Base-by-base conservation (phyloP, 345 rosid genomes). In the Cardiospermum halicacabum region DNA sequence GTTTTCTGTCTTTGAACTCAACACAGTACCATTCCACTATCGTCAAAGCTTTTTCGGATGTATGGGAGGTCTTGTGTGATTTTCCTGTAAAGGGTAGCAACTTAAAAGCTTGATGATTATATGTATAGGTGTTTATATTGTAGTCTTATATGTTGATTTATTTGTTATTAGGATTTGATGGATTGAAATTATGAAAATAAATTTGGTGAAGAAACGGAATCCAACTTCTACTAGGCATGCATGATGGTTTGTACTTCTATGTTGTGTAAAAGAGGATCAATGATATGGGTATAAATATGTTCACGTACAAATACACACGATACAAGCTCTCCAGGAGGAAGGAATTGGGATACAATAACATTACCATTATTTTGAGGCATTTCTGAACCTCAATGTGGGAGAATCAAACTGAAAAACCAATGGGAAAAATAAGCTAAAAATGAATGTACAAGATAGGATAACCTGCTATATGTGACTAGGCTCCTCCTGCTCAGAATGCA, bases 1-100 rank as follows among this genome's bases (percentile, higher is more conserved):
- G 92, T 61, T 81, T 78, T 58, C 56, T 86, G 69, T 67, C 79
- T 6, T 68, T 86, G 70, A 86, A 83, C 66, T 69, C 85, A 3
- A 67, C 71, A 64, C 69, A 72, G 28, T 75, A 86, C 57, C 85
- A 83, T 54, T 72, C 69, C 11, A 70, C 71, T 31, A 83, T 86
- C 13, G 81, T 80, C 48, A 72, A 81, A 62, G 92, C 82, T 0
- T 86, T 86, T 72, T 62, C 81, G 0, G 85, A 80, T 62, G 71
- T 81, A 43, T 86, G 92, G 88, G 72, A 73, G 70, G 66, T 70
- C 9, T 54, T 86, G 72, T 61, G 55, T 42, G 77, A 77, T 65
- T 48, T 56, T 68, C 58, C 58, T n/a, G 68, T 53, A 39, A 50
- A 31, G 22, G 53, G 7, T 22, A 8, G 55, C 5, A 3, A 31